These are phyloP conservation scores for Pseudogymnoascus sp. DNA, from an alignment of 2,329 filamentous ascomycete genomes.

Conservation along the genomic window DNA sequence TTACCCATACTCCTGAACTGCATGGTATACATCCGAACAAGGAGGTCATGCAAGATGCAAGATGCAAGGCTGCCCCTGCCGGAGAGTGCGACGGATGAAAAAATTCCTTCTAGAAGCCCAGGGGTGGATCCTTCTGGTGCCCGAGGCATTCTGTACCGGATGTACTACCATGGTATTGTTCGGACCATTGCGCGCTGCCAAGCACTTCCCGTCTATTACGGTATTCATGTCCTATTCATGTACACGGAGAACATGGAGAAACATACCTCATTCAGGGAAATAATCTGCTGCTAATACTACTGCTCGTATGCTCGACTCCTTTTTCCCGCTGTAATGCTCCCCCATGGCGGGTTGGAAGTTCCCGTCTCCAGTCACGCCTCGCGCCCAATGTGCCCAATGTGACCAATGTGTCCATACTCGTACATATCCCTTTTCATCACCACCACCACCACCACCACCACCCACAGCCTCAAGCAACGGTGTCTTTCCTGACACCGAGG, in stretches of 20 bases:
- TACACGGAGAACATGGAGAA: not conserved
- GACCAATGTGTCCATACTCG: not conserved
- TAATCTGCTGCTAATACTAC: slow-evolving; percentile 4
- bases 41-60: not conserved
- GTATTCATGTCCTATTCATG: not conserved
- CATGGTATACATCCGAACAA: not conserved
- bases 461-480: not conserved
- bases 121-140: slow-evolving; percentile 5
- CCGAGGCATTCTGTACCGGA: not conserved
- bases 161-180: not conserved
- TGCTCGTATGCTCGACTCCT: not conserved
- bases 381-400: slow-evolving; percentile 12
- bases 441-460: too few species aligned
- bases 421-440: not conserved
- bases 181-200: not conserved
- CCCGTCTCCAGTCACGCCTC: slow-evolving; percentile 11
- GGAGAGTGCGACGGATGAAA: not conserved
- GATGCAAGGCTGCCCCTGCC: not conserved
- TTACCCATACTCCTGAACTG: not conserved
- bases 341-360: not conserved
- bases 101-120: slow-evolving; percentile 4
- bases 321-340: slow-evolving; percentile 2
- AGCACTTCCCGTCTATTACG: not conserved
- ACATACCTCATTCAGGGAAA: slow-evolving; percentile 2
- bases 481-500: slow-evolving; percentile 65